A percentile compares a stretch with the other conserved stretches of the same genome.
Evolutionary conservation across 768 basidiomycete species (phyloP).

Genomic region (Ramaria rubella): DNA sequence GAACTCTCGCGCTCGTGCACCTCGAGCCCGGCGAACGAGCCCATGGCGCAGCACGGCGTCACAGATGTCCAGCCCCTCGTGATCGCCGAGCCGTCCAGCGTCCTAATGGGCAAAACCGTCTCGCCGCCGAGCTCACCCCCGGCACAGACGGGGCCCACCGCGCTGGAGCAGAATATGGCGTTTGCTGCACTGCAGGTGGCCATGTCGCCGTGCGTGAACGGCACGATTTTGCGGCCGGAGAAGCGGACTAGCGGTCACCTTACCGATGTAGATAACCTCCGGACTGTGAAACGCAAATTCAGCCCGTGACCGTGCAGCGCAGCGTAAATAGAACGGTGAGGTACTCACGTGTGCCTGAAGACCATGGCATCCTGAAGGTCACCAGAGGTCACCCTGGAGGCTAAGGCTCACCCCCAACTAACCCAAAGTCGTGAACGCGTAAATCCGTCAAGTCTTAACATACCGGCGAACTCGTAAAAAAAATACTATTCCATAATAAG

Average conservation of each 20-base stretch:
- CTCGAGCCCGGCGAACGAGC: slow-evolving; percentile 15
- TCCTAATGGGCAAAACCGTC: slow-evolving; percentile 32
- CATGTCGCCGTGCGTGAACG: not conserved
- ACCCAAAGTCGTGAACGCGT: no score
- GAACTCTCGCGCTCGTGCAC: slow-evolving; percentile 22
- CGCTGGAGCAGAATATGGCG: slow-evolving; percentile 76
- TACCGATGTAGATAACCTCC: not conserved
- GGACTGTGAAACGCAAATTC: slow-evolving; percentile 55
- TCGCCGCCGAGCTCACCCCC: slow-evolving; percentile 30
- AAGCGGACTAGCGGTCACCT: slow-evolving; percentile 5
- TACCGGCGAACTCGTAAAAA: not conserved
- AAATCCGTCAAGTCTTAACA: no score
- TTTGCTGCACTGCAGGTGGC: slow-evolving; percentile 63
- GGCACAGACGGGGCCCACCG: slow-evolving; percentile 50
- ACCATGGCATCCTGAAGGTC: no score
- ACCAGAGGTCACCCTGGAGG: no score
- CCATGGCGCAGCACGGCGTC: slow-evolving; percentile 22
- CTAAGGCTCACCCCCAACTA: no score
- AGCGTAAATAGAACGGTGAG: no score
- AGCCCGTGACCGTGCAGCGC: slow-evolving; percentile 52
- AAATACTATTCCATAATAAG: not conserved
- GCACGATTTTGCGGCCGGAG: not conserved
- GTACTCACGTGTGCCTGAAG: no score
- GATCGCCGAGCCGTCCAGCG: slow-evolving; percentile 27
- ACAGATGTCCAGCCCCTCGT: slow-evolving; percentile 12